phyloP scores from a whole-genome alignment of 441 rosid genomes.

The Adansonia gregorii region DNA sequence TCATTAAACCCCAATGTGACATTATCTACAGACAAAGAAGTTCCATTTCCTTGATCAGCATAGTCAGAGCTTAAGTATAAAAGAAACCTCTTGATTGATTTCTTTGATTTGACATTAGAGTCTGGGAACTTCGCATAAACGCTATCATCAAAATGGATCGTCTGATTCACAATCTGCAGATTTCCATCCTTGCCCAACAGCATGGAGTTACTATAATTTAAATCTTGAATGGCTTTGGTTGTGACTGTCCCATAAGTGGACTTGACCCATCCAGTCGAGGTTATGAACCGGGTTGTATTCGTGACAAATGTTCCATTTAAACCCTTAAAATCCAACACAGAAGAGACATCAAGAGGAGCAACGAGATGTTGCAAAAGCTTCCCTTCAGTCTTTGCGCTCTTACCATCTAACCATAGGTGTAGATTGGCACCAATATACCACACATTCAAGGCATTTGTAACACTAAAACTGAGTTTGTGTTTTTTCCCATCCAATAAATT shows the following conservation, averaged over 20 bases:
- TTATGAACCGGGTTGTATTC: constrained; percentile 55
- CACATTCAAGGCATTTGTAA: constrained; percentile 73
- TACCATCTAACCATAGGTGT: constrained; percentile 86
- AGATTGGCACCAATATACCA: constrained; percentile 86
- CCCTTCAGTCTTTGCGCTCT: constrained; percentile 53
- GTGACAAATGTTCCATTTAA: constrained; percentile 64
- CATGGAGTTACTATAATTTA: constrained; percentile 61
- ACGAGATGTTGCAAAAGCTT: constrained; percentile 44
- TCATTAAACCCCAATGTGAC: constrained; percentile 63
- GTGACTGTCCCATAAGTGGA: constrained; percentile 68
- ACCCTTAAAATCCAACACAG: constrained; percentile 49
- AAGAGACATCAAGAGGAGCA: constrained; percentile 44
- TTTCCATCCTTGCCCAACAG: constrained; percentile 56
- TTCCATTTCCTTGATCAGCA: constrained; percentile 45
- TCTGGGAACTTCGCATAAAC: constrained; percentile 41
- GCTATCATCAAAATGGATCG: constrained; percentile 54
- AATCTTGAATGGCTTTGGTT: constrained; percentile 50
- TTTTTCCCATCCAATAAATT: constrained; percentile 63
- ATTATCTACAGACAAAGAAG: constrained; percentile 41
- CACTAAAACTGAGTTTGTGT: constrained; percentile 64
- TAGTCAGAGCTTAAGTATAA: constrained; percentile 43
- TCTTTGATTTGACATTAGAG: constrained; percentile 29
- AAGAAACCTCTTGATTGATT: constrained; percentile 55
- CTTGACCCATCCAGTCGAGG: constrained; percentile 60
- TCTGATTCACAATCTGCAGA: constrained; percentile 72